Base-by-base conservation (phyloP, 2,329 filamentous ascomycete genomes). In the Colletotrichum karsti region DNA sequence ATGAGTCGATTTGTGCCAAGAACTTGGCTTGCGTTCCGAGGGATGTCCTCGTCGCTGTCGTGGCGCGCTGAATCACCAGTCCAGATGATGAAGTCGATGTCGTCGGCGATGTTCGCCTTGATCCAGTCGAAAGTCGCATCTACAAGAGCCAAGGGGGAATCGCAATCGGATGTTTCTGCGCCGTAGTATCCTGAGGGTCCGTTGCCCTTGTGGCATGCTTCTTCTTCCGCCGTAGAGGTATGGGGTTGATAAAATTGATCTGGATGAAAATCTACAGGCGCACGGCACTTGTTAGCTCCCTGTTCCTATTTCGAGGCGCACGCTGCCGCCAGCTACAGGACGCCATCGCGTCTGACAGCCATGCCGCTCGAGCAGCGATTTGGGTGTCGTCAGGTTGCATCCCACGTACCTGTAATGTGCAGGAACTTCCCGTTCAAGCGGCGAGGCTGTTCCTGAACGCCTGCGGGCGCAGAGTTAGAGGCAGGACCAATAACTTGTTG, bases 111-210 rank as follows among this genome's bases (percentile, higher is more conserved):
- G 74, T 97, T 91, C 46, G 90, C 87, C 48, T 89, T 85, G 57
- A 99, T 92, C 95, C 95, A 99, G 74, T 91, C 87, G 76, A 98
- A 93, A 0, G 95, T 98, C 73, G 93, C 92, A 78, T 98, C 93
- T 69, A 97, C 84, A 18, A 99, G 89, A 0, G 91, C 83, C 67
- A 91, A 81, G 0, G 96, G 95, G 3, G 93, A 89, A 81, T 99
- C 96, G 85, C 96, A 99, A 67, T 94, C 93, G 8, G 93, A 93
- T 1, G 91, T 94, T 79, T 96, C 93, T 62, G 94, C 91, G 74
- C 96, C 96, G 76, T 94, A 96, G 56, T 87, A 84, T 50, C 95
- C 95, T 7, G 95, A 92, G 6, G 89, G 83, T 12, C 96, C 96
- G 67, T 89, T 83, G 67, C 91, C 91, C 63, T 91, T 87, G 77